Evolutionary conservation across 176 grass and related monocot genomes (phyloP).

Genomic region (Avena sativa): DNA sequence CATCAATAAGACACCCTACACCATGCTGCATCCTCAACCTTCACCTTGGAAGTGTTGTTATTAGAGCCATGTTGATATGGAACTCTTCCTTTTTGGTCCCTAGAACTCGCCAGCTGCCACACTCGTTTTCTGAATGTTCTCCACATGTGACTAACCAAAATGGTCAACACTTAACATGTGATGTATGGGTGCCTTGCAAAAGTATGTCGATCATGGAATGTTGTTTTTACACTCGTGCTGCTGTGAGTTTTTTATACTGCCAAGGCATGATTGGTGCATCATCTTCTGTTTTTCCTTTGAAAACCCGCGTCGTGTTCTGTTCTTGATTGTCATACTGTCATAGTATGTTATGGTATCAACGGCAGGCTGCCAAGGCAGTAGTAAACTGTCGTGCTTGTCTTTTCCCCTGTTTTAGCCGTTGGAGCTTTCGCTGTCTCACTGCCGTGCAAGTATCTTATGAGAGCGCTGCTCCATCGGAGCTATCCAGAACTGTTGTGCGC

Average conservation of each 20-base stretch:
- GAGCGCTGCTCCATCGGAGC: neutral
- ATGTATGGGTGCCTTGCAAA: constrained; percentile 2
- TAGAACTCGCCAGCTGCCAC: constrained; percentile 8
- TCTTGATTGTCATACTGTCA: neutral
- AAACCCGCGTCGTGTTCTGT: neutral
- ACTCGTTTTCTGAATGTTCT: neutral
- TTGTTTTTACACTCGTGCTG: no score
- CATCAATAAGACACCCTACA: constrained; percentile 48
- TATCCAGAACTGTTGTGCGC: neutral
- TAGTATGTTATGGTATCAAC: neutral
- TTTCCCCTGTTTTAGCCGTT: neutral
- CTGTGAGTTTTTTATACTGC: no score
- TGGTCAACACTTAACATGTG: neutral
- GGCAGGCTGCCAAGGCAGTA: neutral
- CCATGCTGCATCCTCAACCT: neutral
- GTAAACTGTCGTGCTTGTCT: neutral
- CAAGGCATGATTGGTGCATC: no score
- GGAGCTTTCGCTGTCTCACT: neutral
- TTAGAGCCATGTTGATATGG: constrained; percentile 38
- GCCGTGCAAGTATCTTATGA: neutral
- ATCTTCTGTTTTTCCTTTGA: no score
- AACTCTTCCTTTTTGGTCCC: constrained; percentile 24
- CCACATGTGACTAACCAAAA: constrained; percentile 36
- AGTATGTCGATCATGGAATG: constrained; percentile 7
- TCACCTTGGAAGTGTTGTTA: constrained; percentile 4